A percentile compares a stretch with the other conserved stretches of the same genome.
Conservation (phyloP, 495 filamentous ascomycete species). For the Bacidia rubella region DNA sequence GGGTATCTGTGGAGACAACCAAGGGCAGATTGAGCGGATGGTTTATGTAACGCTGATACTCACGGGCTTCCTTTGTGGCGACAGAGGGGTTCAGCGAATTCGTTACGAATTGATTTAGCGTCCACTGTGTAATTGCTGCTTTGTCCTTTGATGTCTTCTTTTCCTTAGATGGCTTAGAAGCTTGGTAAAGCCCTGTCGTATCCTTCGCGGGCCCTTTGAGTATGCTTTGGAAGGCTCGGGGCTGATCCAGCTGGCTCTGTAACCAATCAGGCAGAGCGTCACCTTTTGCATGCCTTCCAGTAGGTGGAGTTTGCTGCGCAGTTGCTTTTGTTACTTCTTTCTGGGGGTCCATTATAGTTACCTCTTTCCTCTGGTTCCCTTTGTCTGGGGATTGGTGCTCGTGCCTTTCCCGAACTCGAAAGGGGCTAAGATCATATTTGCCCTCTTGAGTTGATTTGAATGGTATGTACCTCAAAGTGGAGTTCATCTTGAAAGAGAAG, state of each 20-base stretch:
- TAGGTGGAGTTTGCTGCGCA: not conserved
- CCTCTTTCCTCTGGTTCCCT: slow-evolving; percentile 40
- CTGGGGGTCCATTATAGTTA: slow-evolving; percentile 44
- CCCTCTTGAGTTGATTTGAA: slow-evolving; percentile 55
- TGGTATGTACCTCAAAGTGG: slow-evolving; percentile 66
- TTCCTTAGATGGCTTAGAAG: slow-evolving; percentile 2
- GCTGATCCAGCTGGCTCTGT: slow-evolving; percentile 28
- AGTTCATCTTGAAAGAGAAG: slow-evolving; percentile 83
- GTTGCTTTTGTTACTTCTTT: slow-evolving; percentile 22
- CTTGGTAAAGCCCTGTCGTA: not conserved
- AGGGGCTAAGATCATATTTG: slow-evolving; percentile 69
- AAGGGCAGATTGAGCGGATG: slow-evolving; percentile 84
- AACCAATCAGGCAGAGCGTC: slow-evolving; percentile 27
- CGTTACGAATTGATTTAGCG: slow-evolving; percentile 67
- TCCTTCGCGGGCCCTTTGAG: slow-evolving; percentile 27
- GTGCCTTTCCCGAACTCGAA: slow-evolving; percentile 52
- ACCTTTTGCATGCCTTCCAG: not conserved
- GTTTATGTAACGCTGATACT: slow-evolving; percentile 81
- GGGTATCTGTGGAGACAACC: slow-evolving; percentile 60
- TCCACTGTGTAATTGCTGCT: slow-evolving; percentile 65
- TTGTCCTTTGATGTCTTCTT: slow-evolving; percentile 37
- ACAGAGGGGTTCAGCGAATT: slow-evolving; percentile 73
- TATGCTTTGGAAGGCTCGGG: slow-evolving; percentile 28
- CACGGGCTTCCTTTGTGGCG: slow-evolving; percentile 55
- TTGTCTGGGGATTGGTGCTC: slow-evolving; percentile 36